A percentile compares a stretch with the other conserved stretches of the same genome.
phyloP scores from a whole-genome alignment of 2,329 filamentous ascomycete genomes.

The Fusarium camptoceras region DNA sequence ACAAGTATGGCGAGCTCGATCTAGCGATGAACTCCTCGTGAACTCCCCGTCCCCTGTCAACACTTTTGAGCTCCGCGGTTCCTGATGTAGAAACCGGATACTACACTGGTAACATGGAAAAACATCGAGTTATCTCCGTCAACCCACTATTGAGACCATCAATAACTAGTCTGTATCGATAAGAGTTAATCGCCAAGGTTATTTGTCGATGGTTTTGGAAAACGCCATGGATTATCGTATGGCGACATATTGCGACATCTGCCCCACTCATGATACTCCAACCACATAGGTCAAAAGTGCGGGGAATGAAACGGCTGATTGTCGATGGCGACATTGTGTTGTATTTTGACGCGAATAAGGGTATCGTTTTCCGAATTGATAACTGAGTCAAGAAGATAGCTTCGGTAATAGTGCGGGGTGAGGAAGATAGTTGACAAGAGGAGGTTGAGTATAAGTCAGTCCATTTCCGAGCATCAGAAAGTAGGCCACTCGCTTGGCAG shows the following conservation, averaged over 20 bases:
- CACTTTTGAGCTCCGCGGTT: not conserved
- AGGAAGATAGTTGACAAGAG: not conserved
- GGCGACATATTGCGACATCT: constrained; percentile 7
- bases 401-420: not conserved
- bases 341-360: not conserved
- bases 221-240: not conserved
- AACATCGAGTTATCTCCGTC: too few species aligned
- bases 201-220: not conserved
- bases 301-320: not conserved
- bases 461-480: not conserved
- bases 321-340: constrained; percentile 1
- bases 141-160: too few species aligned
- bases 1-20: not conserved
- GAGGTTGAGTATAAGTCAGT: not conserved
- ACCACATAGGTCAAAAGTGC: not conserved
- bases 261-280: not conserved
- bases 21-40: not conserved
- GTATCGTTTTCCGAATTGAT: not conserved
- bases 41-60: rapidly evolving
- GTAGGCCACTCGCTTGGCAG: too few species aligned
- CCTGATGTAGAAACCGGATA: not conserved
- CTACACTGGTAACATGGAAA: not conserved
- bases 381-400: not conserved
- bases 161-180: not conserved
- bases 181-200: not conserved